Percentiles rank a stretch among this genome's conserved stretches.
Evolutionary conservation across 192 early-diverging fungal genomes (phyloP).

Genomic region (Chytriomyces confervae): DNA sequence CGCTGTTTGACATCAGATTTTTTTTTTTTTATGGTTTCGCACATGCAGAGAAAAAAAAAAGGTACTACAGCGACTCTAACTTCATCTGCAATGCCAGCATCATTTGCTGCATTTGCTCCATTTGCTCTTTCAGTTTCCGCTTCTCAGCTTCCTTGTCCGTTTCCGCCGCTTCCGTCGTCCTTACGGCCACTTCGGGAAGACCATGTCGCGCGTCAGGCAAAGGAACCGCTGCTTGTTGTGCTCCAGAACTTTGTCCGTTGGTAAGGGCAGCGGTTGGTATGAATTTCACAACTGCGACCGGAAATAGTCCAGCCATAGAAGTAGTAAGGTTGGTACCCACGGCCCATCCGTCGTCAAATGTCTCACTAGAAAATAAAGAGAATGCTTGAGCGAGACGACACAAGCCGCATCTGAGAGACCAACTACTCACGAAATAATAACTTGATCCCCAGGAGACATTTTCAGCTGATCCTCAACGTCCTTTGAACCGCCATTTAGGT

Average conservation of each 20-base stretch:
- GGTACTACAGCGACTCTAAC: constrained; percentile 16
- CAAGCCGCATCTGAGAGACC: neutral
- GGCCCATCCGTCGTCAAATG: constrained; percentile 40
- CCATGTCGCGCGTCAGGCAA: neutral
- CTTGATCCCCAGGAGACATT: constrained; percentile 27
- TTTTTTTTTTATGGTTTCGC: neutral
- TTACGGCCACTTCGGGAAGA: too few relatives aligned
- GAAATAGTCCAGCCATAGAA: constrained; percentile 28
- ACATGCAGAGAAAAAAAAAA: neutral
- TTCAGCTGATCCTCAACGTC: constrained; percentile 17
- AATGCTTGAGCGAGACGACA: neutral
- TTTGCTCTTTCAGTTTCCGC: constrained; percentile 20
- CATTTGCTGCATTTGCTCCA: constrained; percentile 32
- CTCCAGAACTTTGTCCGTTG: neutral
- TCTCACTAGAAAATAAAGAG: constrained; percentile 10
- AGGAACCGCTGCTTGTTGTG: neutral
- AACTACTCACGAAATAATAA: constrained; percentile 17
- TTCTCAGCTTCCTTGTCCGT: constrained; percentile 19
- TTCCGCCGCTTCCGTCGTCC: neutral
- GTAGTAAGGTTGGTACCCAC: constrained; percentile 34
- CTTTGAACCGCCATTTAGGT: neutral
- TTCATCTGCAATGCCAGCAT: constrained; percentile 16
- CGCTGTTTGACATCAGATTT: neutral
- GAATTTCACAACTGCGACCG: constrained; percentile 23
- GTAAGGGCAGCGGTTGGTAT: constrained; percentile 15